Evolutionary conservation across 768 basidiomycete species (phyloP), one percentile per base, ranked within the genome.

Genomic region (Mrakia hoshinonis): DNA sequence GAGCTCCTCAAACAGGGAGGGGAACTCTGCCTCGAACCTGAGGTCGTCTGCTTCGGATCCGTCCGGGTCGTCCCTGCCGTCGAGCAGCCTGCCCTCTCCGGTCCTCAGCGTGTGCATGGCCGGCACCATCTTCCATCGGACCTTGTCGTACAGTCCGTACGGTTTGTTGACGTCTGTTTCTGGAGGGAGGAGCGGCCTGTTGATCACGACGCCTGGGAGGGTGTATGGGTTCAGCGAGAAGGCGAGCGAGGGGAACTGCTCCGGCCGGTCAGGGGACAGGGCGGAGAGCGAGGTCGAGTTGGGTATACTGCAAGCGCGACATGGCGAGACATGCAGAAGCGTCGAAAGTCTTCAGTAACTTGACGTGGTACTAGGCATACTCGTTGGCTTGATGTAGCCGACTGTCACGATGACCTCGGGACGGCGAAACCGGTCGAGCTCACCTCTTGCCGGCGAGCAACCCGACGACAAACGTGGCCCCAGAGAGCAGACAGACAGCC

Each of bases 61-160:
- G 29, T 71, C 55, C 2, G 34, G 39, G 20, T 58, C 67, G 6
- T 38, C 38, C 43, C 46, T 64, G 22, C 38, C 46, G 51, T n/a
- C 26, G 51, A 52, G 51, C 5, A 43, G 62, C 43, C 24, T 26
- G 0, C 46, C 64, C 48, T 46, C 43, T 22, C 46, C 64, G 18
- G 64, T 18, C 7, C 20, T 5, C 3, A 48, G 38, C 20, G 58
- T 24, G 24, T 36, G 4, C 11, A 51, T n/a, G 2, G 69, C 7
- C 5, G 52, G 63, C 3, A 60, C 47, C n/a, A 65, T 65, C 46
- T 48, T 64, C 70, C 70, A 72, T 6, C 70, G 39, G 18, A 72
- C 70, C 11, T 34, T 36, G 46, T 72, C 54, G 60, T 47, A 72
- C n/a, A 62, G 22, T n/a, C 49, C 49, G 22, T n/a, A 70, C 4